phyloP scores from a whole-genome alignment of 2,329 filamentous ascomycete species.

The Venturia effusa region DNA sequence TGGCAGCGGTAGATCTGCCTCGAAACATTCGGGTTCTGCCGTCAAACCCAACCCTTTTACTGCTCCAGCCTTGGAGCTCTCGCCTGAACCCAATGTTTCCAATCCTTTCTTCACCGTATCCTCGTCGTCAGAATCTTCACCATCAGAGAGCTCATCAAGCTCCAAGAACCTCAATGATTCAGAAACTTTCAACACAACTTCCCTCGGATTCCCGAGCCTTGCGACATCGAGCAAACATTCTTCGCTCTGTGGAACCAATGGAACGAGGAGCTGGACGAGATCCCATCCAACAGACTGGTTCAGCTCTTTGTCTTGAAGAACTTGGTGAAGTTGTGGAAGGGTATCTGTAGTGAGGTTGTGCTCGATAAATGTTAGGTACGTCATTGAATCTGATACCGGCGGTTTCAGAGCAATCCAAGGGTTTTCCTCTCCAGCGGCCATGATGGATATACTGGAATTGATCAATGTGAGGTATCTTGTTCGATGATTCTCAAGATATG shows the following conservation, averaged over 20 bases:
- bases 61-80: constrained; percentile 11
- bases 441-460: not conserved
- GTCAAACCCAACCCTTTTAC: constrained; percentile 3
- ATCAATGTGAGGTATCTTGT: not conserved
- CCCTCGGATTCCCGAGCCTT: constrained; percentile 65
- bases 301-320: constrained; percentile 56
- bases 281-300: constrained; percentile 78
- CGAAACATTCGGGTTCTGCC: constrained; percentile 16
- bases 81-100: constrained; percentile 15
- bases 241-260: constrained; percentile 54
- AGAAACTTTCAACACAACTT: constrained; percentile 71
- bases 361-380: constrained; percentile 69
- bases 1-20: constrained; percentile 29
- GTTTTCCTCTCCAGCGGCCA: constrained; percentile 1
- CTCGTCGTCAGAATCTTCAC: constrained; percentile 56
- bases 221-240: constrained; percentile 64
- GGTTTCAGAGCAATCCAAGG: constrained; percentile 35
- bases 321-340: constrained; percentile 56
- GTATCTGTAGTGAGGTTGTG: constrained; percentile 58
- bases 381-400: constrained; percentile 57
- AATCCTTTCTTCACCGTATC: constrained; percentile 28
- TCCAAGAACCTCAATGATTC: constrained; percentile 56
- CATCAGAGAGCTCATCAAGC: constrained; percentile 33
- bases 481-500: not conserved
- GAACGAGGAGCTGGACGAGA: constrained; percentile 62